Conservation (phyloP, 768 basidiomycete species). For the Pleurotus platypus region DNA sequence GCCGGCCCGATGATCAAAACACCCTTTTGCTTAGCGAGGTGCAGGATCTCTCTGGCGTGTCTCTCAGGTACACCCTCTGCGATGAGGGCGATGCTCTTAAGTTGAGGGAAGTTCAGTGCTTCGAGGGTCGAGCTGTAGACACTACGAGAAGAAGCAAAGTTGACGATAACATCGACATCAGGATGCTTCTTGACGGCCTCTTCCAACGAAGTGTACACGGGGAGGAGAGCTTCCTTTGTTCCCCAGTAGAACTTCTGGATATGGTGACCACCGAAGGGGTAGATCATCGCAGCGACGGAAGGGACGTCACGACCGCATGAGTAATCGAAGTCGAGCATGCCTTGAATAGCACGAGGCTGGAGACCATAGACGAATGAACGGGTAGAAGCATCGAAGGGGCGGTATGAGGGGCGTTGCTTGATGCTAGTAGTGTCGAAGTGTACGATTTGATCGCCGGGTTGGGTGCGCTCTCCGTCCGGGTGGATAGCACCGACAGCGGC, state of each 20-base stretch:
- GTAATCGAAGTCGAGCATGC: slow-evolving; percentile 96
- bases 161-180: slow-evolving; percentile 96
- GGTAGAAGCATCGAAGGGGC: slow-evolving; percentile 92
- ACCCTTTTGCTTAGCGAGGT: slow-evolving; percentile 78
- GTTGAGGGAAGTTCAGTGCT: slow-evolving; percentile 61
- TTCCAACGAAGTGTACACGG: slow-evolving; percentile 89
- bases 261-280: slow-evolving; percentile 99
- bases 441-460: slow-evolving; percentile 86
- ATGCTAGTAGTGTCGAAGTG: slow-evolving; percentile 64
- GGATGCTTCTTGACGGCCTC: slow-evolving; percentile 94
- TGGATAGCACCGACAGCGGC: slow-evolving; percentile 68
- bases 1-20: slow-evolving; percentile 94
- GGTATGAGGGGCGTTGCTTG: slow-evolving; percentile 67
- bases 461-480: slow-evolving; percentile 75
- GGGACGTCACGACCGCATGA: slow-evolving; percentile 91
- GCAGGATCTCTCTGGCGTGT: slow-evolving; percentile 93
- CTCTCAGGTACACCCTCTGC: slow-evolving; percentile 99
- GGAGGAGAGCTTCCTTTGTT: slow-evolving; percentile 96
- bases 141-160: slow-evolving; percentile 93
- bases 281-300: slow-evolving; percentile 98
- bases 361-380: slow-evolving; percentile 98
- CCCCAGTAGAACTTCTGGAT: slow-evolving; percentile 99
- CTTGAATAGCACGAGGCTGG: slow-evolving; percentile 98
- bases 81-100: slow-evolving; percentile 80
- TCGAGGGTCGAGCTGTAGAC: slow-evolving; percentile 96